Evolutionary conservation across 2,329 filamentous ascomycete genomes (phyloP).

Genomic region (Penicillium freii): DNA sequence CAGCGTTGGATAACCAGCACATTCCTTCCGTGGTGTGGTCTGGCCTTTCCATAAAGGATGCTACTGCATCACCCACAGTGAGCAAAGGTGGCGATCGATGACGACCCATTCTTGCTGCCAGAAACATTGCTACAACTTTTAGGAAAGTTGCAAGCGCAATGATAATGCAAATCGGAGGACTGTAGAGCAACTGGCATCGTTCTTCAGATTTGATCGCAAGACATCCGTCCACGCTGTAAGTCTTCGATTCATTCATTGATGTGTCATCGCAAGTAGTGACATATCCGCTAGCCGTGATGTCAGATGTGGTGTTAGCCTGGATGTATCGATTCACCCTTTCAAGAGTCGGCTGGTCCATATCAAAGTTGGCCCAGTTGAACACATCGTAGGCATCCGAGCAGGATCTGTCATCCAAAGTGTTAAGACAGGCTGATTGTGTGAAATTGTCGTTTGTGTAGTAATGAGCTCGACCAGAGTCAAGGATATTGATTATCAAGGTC

Average conservation of each 20-base stretch:
- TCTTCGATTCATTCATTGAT: background rate
- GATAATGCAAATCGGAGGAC: conserved; percentile 7
- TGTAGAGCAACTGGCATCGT: conserved; percentile 17
- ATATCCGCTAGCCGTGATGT: background rate
- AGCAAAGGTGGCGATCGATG: conserved; percentile 10
- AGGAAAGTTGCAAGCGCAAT: conserved; percentile 8
- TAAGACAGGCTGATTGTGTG: background rate
- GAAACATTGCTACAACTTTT: conserved; percentile 18
- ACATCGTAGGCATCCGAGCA: background rate
- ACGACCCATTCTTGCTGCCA: conserved; percentile 3
- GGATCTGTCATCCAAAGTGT: background rate
- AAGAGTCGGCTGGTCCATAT: background rate
- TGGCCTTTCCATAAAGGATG: conserved; percentile 24
- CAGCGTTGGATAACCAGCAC: conserved; percentile 7
- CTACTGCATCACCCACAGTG: conserved; percentile 30
- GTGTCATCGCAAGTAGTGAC: background rate
- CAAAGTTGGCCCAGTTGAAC: background rate
- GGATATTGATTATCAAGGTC: background rate
- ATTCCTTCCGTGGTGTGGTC: conserved; percentile 12
- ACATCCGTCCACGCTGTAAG: background rate
- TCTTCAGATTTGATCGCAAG: conserved; percentile 1
- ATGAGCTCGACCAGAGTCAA: background rate
- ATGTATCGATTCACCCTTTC: background rate
- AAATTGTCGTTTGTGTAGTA: background rate
- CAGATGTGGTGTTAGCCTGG: background rate